Evolutionary conservation across 2,329 filamentous ascomycete species (phyloP), one percentile per base, ranked within the genome.

Genomic region (Colletotrichum tanaceti): DNA sequence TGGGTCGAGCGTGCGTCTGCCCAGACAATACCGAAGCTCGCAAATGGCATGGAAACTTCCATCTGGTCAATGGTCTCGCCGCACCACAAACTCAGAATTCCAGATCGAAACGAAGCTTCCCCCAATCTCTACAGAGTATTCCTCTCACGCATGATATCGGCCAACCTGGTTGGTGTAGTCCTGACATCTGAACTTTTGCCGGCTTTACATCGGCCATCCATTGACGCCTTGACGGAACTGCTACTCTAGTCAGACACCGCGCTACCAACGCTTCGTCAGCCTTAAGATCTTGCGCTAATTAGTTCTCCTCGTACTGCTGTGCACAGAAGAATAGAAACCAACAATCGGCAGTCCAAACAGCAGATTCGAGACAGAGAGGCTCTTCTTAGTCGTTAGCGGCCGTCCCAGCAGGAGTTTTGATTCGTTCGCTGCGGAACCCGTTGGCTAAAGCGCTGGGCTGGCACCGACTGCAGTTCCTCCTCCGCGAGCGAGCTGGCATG

Each of bases 21-120:
- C 35, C 57, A 9, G 43, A 38, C 11, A 14, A 24, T 20, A 9
- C 35, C 35, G 65, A 57, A 55, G 54, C 60, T 46, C 59, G 49
- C 41, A 39, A 43, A 24, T 24, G 35, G 59, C 49, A 65, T 60
- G 54, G 65, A 60, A 65, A 35, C 57, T 54, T 53, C 50, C 32
- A 39, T 41, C 18, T 44, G 22, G 50, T 52, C 35, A 66, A 52
- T 32, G 57, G 49, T 65, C 53, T 66, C 44, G 62, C 62, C 44
- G 55, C 66, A 61, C 65, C 62, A 54, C 35, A 38, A 55, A 57
- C 62, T 20, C 57, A 32, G 60, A 55, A 43, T 62, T 57, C 43
- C 65, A 57, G 62, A 52, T 55, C 41, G 62, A 63, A 65, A 68
- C 65, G n/a, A 13, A 38, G n/a, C 50, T 43, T 65, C 44, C 14